Evolutionary conservation across 2,329 filamentous ascomycete species (phyloP).

Genomic region (Periconia macrospinosa): DNA sequence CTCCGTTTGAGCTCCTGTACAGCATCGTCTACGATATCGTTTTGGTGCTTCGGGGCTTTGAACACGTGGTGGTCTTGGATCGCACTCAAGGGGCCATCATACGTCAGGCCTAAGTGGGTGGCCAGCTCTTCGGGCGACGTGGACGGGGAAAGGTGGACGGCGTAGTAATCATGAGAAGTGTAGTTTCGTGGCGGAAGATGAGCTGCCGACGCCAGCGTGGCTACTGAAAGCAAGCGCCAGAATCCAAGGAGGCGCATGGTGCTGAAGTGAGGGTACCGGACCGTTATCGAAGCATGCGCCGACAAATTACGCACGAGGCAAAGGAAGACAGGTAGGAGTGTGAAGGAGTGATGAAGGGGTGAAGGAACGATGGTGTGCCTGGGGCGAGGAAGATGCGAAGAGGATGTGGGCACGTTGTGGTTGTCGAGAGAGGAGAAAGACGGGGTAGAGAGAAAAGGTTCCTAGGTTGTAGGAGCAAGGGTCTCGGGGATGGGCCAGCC

Average conservation of each 20-base stretch:
- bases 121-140: slow-evolving; percentile 71
- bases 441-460: background rate
- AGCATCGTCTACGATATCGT: slow-evolving; percentile 56
- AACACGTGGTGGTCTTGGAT: slow-evolving; percentile 85
- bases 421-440: slow-evolving; percentile 1
- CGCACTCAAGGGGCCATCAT: slow-evolving; percentile 80
- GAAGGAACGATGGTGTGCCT: background rate
- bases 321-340: background rate
- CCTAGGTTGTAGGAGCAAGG: background rate
- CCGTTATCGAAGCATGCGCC: slow-evolving; percentile 7
- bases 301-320: background rate
- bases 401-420: slow-evolving; percentile 1
- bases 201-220: slow-evolving; percentile 32
- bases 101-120: slow-evolving; percentile 69
- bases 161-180: slow-evolving; percentile 86
- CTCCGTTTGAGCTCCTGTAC: slow-evolving; percentile 58
- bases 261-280: slow-evolving; percentile 1
- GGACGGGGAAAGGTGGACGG: slow-evolving; percentile 74
- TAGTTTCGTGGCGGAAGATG: slow-evolving; percentile 67
- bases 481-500: slow-evolving; percentile 4
- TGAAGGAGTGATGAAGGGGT: background rate
- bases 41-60: slow-evolving; percentile 63
- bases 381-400: background rate
- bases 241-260: slow-evolving; percentile 53
- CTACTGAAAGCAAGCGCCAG: slow-evolving; percentile 39